phyloP scores from a whole-genome alignment of 306 rosid genomes.

The Lablab purpureus region DNA sequence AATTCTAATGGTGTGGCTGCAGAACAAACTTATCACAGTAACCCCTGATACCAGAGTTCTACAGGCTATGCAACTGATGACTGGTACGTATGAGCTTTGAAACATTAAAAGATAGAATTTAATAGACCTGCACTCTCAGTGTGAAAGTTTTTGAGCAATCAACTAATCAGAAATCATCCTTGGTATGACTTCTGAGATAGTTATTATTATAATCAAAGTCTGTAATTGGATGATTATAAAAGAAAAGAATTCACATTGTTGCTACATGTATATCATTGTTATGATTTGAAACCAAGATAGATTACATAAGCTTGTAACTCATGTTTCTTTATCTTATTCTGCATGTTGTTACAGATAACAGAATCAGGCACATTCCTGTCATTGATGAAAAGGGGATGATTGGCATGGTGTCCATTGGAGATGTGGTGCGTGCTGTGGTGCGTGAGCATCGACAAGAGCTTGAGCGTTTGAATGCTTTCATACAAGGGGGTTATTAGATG shows the following conservation, averaged over 20 bases:
- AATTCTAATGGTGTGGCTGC: conserved; percentile 40
- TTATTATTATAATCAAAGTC: not conserved
- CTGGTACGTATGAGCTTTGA: conserved; percentile 62
- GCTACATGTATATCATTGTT: not conserved
- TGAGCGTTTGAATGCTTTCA: conserved; percentile 88
- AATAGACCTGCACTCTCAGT: not conserved
- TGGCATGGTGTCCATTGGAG: conserved; percentile 99
- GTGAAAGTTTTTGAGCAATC: not conserved
- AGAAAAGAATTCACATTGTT: no score
- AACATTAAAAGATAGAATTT: conserved; percentile 8
- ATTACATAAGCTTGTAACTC: conserved; percentile 28
- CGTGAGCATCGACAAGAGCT: conserved; percentile 97
- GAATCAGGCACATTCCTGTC: conserved; percentile 99
- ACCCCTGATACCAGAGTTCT: conserved; percentile 87
- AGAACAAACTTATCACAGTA: conserved; percentile 98
- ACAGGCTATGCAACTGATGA: conserved; percentile 97
- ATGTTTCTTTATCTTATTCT: conserved; percentile 20
- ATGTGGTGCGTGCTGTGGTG: conserved; percentile 98
- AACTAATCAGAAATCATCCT: not conserved
- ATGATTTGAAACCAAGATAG: not conserved
- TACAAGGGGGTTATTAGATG: conserved; percentile 93
- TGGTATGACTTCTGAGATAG: not conserved
- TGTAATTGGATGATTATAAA: not conserved
- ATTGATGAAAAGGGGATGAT: conserved; percentile 74
- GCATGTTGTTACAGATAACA: conserved; percentile 62